Evolutionary conservation across 140 eudicot genomes (phyloP).

Genomic region (Oenanthe javanica): DNA sequence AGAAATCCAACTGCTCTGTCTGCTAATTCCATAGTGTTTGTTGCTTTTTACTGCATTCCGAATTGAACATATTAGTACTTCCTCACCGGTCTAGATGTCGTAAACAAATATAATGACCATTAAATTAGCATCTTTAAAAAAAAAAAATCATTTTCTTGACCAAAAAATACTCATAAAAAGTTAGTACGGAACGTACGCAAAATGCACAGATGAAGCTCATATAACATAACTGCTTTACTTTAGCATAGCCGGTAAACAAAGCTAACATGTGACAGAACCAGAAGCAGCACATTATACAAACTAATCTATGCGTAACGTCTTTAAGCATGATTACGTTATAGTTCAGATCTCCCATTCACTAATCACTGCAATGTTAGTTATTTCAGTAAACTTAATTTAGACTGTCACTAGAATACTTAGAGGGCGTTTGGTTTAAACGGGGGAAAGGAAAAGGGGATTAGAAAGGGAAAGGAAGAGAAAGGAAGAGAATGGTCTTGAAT

Average conservation of each 20-base stretch:
- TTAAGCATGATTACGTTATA: background rate
- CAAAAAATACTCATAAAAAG: background rate
- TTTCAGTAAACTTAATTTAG: background rate
- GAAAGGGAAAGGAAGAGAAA: too few species aligned
- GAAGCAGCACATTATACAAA: background rate
- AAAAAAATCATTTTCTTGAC: background rate
- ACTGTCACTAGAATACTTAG: background rate
- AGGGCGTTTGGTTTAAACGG: too few species aligned
- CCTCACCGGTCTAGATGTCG: background rate
- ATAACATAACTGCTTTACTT: background rate
- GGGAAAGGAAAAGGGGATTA: too few species aligned
- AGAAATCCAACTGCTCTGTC: slow-evolving; percentile 82
- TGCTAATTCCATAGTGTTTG: slow-evolving; percentile 61
- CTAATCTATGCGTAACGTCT: background rate
- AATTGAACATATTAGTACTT: background rate
- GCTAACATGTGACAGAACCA: background rate
- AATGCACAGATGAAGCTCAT: background rate
- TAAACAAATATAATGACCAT: too few species aligned
- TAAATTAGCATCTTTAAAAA: background rate
- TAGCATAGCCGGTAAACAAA: background rate
- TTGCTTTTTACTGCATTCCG: background rate
- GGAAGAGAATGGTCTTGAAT: too few species aligned
- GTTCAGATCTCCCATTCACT: background rate
- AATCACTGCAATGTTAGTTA: background rate
- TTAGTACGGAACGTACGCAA: background rate